phyloP scores from a whole-genome alignment of 2,329 filamentous ascomycete species.

The Calonectria crousiana region DNA sequence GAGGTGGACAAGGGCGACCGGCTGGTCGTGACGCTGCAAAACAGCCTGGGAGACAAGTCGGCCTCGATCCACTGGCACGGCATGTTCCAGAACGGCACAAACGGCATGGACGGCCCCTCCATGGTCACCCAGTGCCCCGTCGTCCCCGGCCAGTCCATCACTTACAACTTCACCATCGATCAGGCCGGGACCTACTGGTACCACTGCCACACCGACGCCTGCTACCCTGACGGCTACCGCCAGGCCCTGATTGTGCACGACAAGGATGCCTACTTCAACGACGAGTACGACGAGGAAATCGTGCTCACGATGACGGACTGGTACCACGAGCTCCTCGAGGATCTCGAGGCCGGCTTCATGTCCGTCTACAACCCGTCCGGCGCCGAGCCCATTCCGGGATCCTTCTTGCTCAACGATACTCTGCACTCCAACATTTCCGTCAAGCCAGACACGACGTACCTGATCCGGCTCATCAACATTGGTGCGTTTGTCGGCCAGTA shows the following conservation, averaged over 20 bases:
- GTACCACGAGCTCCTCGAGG: conserved; percentile 72
- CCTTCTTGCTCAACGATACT: conserved; percentile 79
- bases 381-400: conserved; percentile 75
- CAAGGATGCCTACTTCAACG: conserved; percentile 66
- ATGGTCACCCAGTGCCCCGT: conserved; percentile 70
- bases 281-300: conserved; percentile 72
- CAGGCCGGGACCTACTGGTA: conserved; percentile 75
- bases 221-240: conserved; percentile 76
- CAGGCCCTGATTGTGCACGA: conserved; percentile 75
- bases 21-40: conserved; percentile 61
- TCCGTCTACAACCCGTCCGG: conserved; percentile 67
- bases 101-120: conserved; percentile 68
- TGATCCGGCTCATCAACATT: conserved; percentile 79
- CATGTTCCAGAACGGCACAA: conserved; percentile 68
- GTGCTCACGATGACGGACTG: conserved; percentile 76
- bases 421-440: conserved; percentile 70
- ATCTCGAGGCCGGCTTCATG: conserved; percentile 62
- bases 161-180: conserved; percentile 68
- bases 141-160: conserved; percentile 63
- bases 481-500: conserved; percentile 78
- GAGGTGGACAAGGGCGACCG: conserved; percentile 66
- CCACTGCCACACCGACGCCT: conserved; percentile 60
- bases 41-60: conserved; percentile 59
- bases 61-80: conserved; percentile 70
- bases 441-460: conserved; percentile 76